Evolutionary conservation across 2,329 filamentous ascomycete genomes (phyloP).

Genomic region (Talaromyces atroroseus): DNA sequence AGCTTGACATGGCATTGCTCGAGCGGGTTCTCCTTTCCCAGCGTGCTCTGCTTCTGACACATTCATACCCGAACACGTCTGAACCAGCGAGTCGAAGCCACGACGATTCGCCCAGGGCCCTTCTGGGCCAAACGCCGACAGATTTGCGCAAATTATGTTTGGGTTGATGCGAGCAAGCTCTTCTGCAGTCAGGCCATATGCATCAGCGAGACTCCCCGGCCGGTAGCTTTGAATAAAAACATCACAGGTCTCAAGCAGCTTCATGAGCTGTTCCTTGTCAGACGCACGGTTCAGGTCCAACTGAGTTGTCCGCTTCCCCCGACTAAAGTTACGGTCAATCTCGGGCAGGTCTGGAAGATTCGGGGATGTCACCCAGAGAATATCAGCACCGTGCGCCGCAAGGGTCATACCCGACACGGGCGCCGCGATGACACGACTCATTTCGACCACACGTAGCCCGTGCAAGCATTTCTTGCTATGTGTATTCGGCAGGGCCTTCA

Average conservation of each 20-base stretch:
- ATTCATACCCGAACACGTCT: slow-evolving; percentile 54
- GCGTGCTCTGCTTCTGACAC: slow-evolving; percentile 49
- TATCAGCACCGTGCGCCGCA: slow-evolving; percentile 37
- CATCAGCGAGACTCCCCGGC: slow-evolving; percentile 41
- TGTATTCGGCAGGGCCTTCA: slow-evolving; percentile 13
- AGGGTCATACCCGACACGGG: slow-evolving; percentile 34
- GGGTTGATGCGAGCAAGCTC: slow-evolving; percentile 38
- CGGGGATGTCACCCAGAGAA: slow-evolving; percentile 36
- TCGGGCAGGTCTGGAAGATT: slow-evolving; percentile 30
- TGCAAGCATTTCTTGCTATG: slow-evolving; percentile 29
- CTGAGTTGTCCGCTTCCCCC: slow-evolving; percentile 34
- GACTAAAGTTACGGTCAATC: slow-evolving; percentile 32
- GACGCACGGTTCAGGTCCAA: slow-evolving; percentile 27
- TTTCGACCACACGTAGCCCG: slow-evolving; percentile 36
- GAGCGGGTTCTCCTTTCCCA: slow-evolving; percentile 35
- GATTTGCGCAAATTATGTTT: slow-evolving; percentile 45
- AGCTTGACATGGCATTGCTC: slow-evolving; percentile 49
- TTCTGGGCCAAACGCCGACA: slow-evolving; percentile 49
- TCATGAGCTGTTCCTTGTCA: slow-evolving; percentile 22
- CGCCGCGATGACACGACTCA: slow-evolving; percentile 37
- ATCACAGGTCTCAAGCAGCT: slow-evolving; percentile 33
- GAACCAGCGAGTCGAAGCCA: slow-evolving; percentile 53
- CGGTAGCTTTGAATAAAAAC: slow-evolving; percentile 46
- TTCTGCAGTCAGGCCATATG: slow-evolving; percentile 37
- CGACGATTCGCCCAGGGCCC: slow-evolving; percentile 45